Evolutionary conservation across 805 yeast species (phyloP), one percentile per base, ranked within the genome.

Genomic region (Blastobotrys mokoenaii): DNA sequence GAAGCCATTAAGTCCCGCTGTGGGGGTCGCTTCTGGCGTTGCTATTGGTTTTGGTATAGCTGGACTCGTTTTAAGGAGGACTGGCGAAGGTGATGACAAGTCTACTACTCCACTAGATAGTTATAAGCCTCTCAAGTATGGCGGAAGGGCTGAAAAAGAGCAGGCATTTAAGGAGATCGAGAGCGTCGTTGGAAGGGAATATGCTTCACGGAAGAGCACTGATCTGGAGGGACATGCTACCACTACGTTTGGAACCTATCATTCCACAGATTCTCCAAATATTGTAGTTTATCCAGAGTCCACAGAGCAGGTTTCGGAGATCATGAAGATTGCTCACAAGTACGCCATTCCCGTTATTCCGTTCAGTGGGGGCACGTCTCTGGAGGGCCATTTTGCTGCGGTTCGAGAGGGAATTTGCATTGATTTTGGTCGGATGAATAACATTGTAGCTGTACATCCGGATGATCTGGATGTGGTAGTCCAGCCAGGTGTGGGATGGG

Each of bases 401-500:
- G 71, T 89, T 1, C 71, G 87, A 39, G 80, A 80, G 0, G 84
- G 87, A 10, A 73, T 84, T 16, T 73, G 82, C 8, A 61, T 86
- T 20, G 82, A 84, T 41, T 67, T 85, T 49, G 69, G 73, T 43
- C 69, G 72, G 47, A 78, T 85, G 87, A 72, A 79, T 56, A 55
- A 74, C 31, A 69, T 85, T 22, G 35, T 85, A n/a, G 72, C 64
- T 32, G 63, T 85, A 37, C 77, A 84, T 58, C 74, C 77, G 30
- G 80, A 75, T 14, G 95, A 85, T 65, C 64, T 85, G 51, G 95
- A 85, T 57, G 75, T 76, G 16, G 81, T 79, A 2, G 89, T 86
- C 2, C 90, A 85, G 64, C 85, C 94, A 1, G 88, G 84, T 18
- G 80, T 84, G 16, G 85, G 86, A 2, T 84, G 94, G 94, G 84